phyloP scores from a whole-genome alignment of 108 stramenopile genomes.

The Cyclostephanos tholiformis region DNA sequence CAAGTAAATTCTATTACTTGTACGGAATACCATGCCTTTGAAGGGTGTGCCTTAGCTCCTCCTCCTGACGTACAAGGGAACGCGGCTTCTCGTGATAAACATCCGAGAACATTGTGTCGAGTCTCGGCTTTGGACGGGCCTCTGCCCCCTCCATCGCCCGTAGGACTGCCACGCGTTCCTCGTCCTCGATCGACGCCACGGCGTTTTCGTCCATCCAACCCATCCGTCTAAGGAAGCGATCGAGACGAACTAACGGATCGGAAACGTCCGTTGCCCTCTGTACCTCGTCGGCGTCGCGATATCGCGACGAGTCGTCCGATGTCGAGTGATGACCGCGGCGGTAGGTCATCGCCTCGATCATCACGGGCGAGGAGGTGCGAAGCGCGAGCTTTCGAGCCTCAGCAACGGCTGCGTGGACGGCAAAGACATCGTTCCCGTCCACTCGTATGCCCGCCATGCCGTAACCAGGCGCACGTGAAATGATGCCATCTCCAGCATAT shows the following conservation, averaged over 20 bases:
- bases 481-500: conserved; percentile 97
- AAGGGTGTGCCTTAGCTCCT: conserved; percentile 68
- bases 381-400: conserved; percentile 81
- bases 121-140: conserved; percentile 68
- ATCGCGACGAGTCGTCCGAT: conserved; percentile 93
- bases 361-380: conserved; percentile 75
- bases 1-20: neutral
- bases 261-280: conserved; percentile 54
- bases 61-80: conserved; percentile 85
- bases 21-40: conserved; percentile 51
- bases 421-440: conserved; percentile 97
- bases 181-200: conserved; percentile 61
- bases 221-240: conserved; percentile 68
- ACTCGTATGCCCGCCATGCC: conserved; percentile 97
- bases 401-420: conserved; percentile 87
- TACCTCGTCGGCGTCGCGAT: conserved; percentile 85
- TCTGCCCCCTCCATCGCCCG: conserved; percentile 91
- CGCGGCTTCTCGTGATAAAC: conserved; percentile 92
- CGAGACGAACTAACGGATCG: conserved; percentile 85
- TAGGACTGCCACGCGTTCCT: conserved; percentile 78
- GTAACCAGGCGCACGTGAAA: conserved; percentile 90
- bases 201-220: conserved; percentile 73
- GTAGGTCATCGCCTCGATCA: conserved; percentile 99
- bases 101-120: conserved; percentile 89
- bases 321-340: conserved; percentile 97